Conservation (phyloP, 257 asterid species). For the Salvia hispanica region DNA sequence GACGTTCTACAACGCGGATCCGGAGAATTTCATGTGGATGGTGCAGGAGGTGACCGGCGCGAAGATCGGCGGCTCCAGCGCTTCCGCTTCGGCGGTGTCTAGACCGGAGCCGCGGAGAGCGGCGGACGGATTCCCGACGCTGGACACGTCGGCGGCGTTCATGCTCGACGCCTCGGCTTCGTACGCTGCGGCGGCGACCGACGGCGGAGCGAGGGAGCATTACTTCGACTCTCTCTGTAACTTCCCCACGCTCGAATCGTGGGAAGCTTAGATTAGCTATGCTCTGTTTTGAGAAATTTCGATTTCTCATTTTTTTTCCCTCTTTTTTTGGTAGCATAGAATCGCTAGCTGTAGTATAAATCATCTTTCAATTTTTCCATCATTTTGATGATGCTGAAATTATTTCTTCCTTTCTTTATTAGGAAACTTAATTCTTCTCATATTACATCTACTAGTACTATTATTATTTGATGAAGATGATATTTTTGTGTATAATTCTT, state of each 20-base stretch:
- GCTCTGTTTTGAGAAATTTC: conserved; percentile 1
- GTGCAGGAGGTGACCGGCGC: conserved; percentile 64
- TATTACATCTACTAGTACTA: too few species aligned
- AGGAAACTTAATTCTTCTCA: not conserved
- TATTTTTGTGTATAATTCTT: too few species aligned
- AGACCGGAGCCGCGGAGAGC: conserved; percentile 30
- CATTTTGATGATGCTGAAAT: not conserved
- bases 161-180: conserved; percentile 31
- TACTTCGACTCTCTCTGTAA: conserved; percentile 43
- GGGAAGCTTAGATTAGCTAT: conserved; percentile 32
- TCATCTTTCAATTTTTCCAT: conserved; percentile 19
- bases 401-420: not conserved
- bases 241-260: conserved; percentile 65
- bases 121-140: conserved; percentile 37
- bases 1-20: conserved; percentile 54
- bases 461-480: too few species aligned
- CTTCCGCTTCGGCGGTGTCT: conserved; percentile 17
- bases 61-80: conserved; percentile 27
- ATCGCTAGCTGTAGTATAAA: not conserved
- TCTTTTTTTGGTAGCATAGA: conserved; percentile 1
- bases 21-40: conserved; percentile 53
- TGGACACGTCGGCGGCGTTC: conserved; percentile 43
- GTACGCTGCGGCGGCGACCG: conserved; percentile 25
- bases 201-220: conserved; percentile 32
- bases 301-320: not conserved